phyloP scores from a whole-genome alignment of 768 basidiomycete species.

The Kwoniella dejecticola region DNA sequence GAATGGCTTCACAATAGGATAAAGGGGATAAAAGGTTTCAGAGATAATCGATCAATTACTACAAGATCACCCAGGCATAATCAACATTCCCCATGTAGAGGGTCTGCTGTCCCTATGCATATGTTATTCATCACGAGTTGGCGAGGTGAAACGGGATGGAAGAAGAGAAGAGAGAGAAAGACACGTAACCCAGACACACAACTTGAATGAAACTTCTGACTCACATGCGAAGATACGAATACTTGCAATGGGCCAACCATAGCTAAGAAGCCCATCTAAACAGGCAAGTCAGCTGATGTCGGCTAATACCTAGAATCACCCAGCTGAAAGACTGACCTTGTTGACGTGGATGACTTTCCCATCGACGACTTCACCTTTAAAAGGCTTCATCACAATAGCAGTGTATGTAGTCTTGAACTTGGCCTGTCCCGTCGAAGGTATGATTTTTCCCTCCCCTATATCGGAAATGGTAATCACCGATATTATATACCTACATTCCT shows the following conservation, averaged over 20 bases:
- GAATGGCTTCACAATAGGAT: too few species aligned
- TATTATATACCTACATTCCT: slow-evolving; percentile 52
- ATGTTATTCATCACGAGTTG: slow-evolving; percentile 50
- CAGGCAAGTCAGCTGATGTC: neutral
- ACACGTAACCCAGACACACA: neutral
- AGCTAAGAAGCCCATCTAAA: slow-evolving; percentile 96
- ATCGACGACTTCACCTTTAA: slow-evolving; percentile 98
- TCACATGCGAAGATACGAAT: slow-evolving; percentile 93
- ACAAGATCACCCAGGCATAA: slow-evolving; percentile 56
- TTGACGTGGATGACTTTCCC: slow-evolving; percentile 93
- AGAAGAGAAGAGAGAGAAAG: neutral
- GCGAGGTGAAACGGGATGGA: neutral
- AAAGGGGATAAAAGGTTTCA: slow-evolving; percentile 24
- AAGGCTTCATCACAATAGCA: slow-evolving; percentile 99
- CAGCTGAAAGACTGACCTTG: slow-evolving; percentile 65
- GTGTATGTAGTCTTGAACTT: slow-evolving; percentile 93
- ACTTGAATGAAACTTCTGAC: slow-evolving; percentile 37
- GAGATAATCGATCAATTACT: slow-evolving; percentile 56
- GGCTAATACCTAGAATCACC: too few species aligned
- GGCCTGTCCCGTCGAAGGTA: slow-evolving; percentile 89
- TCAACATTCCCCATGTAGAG: slow-evolving; percentile 50
- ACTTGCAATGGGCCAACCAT: slow-evolving; percentile 92
- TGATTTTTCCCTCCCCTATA: slow-evolving; percentile 88
- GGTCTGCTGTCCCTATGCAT: slow-evolving; percentile 58
- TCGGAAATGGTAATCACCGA: slow-evolving; percentile 65